These are phyloP conservation scores for Penicillium digitatum DNA, from an alignment of 2,329 filamentous ascomycete genomes.

Conservation along the genomic window DNA sequence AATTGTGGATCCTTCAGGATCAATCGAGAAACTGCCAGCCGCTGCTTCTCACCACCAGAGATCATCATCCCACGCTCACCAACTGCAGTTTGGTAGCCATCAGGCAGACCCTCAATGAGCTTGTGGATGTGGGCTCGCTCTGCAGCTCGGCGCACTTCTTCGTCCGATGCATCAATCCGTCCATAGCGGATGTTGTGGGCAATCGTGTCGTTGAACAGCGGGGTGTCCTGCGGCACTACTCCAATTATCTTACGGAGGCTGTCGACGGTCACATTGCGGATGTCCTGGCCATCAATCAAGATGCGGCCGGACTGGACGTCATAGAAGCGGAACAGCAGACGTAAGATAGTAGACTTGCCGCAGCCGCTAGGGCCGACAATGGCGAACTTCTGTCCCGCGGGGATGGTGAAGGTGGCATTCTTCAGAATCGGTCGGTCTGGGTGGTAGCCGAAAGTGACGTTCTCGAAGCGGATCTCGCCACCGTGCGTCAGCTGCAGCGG, in stretches of 20 bases:
- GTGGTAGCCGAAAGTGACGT: constrained; percentile 91
- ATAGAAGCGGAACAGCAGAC: constrained; percentile 90
- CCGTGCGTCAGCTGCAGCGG: constrained; percentile 68
- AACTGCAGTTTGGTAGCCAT: constrained; percentile 87
- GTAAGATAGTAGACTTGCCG: constrained; percentile 89
- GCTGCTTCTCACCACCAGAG: constrained; percentile 89
- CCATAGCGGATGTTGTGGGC: constrained; percentile 95
- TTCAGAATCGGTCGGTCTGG: constrained; percentile 80
- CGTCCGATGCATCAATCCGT: constrained; percentile 68
- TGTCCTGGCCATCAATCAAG: constrained; percentile 87
- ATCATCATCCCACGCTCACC: constrained; percentile 97
- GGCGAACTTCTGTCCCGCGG: constrained; percentile 91
- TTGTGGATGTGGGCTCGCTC: constrained; percentile 80
- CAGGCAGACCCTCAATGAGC: constrained; percentile 71
- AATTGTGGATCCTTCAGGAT: constrained; percentile 86
- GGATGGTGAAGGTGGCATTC: constrained; percentile 81
- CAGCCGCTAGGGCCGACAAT: constrained; percentile 93
- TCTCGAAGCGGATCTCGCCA: constrained; percentile 89
- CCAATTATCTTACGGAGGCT: constrained; percentile 82
- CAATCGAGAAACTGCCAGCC: constrained; percentile 75
- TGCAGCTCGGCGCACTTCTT: constrained; percentile 72
- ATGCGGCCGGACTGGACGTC: constrained; percentile 83
- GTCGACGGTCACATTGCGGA: constrained; percentile 75
- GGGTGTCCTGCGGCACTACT: constrained; percentile 94
- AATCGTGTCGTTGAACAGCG: constrained; percentile 94